A percentile compares a stretch with the other conserved stretches of the same genome.
These are phyloP conservation scores for Aspergillus felis DNA, from an alignment of 2,329 filamentous ascomycete genomes.

Conservation along the genomic window DNA sequence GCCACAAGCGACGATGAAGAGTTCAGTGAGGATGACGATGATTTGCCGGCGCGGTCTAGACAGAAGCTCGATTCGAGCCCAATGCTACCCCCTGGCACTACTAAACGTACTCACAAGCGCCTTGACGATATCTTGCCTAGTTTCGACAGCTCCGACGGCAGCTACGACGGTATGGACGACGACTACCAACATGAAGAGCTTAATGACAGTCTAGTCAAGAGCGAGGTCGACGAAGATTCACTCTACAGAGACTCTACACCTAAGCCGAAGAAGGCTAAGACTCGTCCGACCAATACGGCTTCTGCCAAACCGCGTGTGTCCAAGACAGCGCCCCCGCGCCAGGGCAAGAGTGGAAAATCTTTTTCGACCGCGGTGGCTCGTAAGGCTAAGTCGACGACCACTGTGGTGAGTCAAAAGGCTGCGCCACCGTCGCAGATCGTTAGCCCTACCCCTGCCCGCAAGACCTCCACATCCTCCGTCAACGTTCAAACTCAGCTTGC, in stretches of 20 bases:
- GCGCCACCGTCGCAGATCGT: slow-evolving; percentile 32
- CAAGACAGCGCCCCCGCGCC: slow-evolving; percentile 26
- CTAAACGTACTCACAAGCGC: slow-evolving; percentile 46
- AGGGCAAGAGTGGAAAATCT: slow-evolving; percentile 34
- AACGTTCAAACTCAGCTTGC: slow-evolving; percentile 60
- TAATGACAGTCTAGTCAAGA: slow-evolving; percentile 51
- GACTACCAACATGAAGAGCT: slow-evolving; percentile 53
- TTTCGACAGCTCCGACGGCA: slow-evolving; percentile 57
- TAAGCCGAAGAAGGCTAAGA: slow-evolving; percentile 52
- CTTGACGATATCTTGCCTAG: slow-evolving; percentile 53
- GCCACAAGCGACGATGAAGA: slow-evolving; percentile 74
- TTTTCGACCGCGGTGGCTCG: slow-evolving; percentile 31
- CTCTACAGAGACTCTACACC: slow-evolving; percentile 37
- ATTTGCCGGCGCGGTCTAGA: slow-evolving; percentile 46
- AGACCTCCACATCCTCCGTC: slow-evolving; percentile 53
- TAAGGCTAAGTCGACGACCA: slow-evolving; percentile 33
- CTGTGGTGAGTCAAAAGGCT: slow-evolving; percentile 33
- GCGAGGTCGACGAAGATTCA: slow-evolving; percentile 47
- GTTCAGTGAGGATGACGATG: slow-evolving; percentile 59
- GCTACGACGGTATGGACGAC: slow-evolving; percentile 57
- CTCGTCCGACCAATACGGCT: slow-evolving; percentile 36
- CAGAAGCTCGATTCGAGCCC: slow-evolving; percentile 38
- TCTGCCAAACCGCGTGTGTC: slow-evolving; percentile 27
- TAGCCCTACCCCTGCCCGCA: slow-evolving; percentile 51
- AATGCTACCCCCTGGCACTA: slow-evolving; percentile 42